A percentile compares a stretch with the other conserved stretches of the same genome.
phyloP scores from a whole-genome alignment of 192 early-diverging fungal genomes.

The Lobulomyces angularis region DNA sequence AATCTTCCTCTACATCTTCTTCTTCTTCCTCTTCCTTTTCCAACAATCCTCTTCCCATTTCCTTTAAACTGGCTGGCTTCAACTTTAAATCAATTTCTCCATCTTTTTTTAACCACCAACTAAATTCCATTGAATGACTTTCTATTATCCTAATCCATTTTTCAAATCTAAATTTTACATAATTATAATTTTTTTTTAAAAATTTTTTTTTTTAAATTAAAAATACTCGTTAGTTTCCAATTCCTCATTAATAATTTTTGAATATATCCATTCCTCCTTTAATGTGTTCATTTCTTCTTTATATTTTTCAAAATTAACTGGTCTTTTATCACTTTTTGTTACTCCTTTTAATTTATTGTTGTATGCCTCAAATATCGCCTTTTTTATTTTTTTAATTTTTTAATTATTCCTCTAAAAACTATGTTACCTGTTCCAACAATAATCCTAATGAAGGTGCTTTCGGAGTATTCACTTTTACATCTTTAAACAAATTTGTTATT shows the following conservation, averaged over 20 bases:
- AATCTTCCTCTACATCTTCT: slow-evolving; percentile 11
- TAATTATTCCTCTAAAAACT: slow-evolving; percentile 4
- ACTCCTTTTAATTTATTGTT: slow-evolving; percentile 2
- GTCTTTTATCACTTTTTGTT: slow-evolving; percentile 1
- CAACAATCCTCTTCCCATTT: slow-evolving; percentile 1
- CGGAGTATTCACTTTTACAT: slow-evolving; percentile 78
- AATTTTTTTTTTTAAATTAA: slow-evolving; percentile 4
- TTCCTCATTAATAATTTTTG: slow-evolving; percentile 66
- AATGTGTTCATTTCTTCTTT: slow-evolving; percentile 66
- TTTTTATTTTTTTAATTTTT: slow-evolving; percentile 11
- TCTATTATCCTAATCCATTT: slow-evolving; percentile 52
- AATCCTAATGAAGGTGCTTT: slow-evolving; percentile 89
- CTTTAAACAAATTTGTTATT: slow-evolving; percentile 51
- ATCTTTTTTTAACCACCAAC: slow-evolving; percentile 48
- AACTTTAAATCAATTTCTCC: slow-evolving; percentile 38
- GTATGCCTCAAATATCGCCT: slow-evolving; percentile 40
- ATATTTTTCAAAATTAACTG: slow-evolving; percentile 1
- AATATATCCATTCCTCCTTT: slow-evolving; percentile 81
- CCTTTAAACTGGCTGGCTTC: slow-evolving; percentile 19
- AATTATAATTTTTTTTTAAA: neutral
- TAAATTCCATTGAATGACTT: slow-evolving; percentile 33
- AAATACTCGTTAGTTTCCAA: slow-evolving; percentile 38
- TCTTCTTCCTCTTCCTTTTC: slow-evolving; percentile 10
- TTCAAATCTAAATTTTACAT: slow-evolving; percentile 31
- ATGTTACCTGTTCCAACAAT: slow-evolving; percentile 62